Evolutionary conservation across 257 asterid species (phyloP), one percentile per base, ranked within the genome.

Genomic region (Thymus mandschuricus): DNA sequence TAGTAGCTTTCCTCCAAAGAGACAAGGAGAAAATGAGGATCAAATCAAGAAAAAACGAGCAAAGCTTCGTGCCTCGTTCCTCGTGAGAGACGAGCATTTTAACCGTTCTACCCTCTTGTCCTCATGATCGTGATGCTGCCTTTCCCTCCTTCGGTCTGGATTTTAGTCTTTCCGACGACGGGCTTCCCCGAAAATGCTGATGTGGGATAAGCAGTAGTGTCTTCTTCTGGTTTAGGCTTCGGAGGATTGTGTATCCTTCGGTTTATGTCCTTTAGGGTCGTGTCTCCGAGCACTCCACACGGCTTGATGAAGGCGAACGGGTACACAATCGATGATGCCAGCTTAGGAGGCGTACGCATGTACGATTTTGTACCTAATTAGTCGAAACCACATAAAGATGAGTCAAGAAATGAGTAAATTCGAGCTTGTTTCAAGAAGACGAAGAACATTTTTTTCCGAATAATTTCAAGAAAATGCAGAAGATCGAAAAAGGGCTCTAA

Each of bases 101-200:
- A 9, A n/a, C 58, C 45, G 45, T 61, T 81, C 40, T 69, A 93
- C 75, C 97, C 97, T 78, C 75, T 87, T 49, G 97, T 93, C 75
- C 96, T 83, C 90, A 89, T 86, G 15, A 90, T 90, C 15, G 94
- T 93, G 61, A 93, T 93, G 92, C 96, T 84, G 64, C 98, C 98
- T 72, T 83, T 84, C 12, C 97, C 96, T 15, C 97, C 96, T 81
- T 91, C 95, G 0, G 95, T 93, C 15, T 80, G 92, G 72, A 93
- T 91, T 78, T 86, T 93, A 33, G 97, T 93, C 82, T 90, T 93
- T 48, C 96, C 97, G 8, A 93, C 92, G 0, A 93, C 97, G 4
- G 96, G 98, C 60, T 90, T 94, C 73, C 98, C 98, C 0, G 97
- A 91, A 77, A 94, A 87, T 44, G 96, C 96, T 15, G 99, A 91